phyloP scores from a whole-genome alignment of 257 asterid genomes.

The Salvia hispanica region DNA sequence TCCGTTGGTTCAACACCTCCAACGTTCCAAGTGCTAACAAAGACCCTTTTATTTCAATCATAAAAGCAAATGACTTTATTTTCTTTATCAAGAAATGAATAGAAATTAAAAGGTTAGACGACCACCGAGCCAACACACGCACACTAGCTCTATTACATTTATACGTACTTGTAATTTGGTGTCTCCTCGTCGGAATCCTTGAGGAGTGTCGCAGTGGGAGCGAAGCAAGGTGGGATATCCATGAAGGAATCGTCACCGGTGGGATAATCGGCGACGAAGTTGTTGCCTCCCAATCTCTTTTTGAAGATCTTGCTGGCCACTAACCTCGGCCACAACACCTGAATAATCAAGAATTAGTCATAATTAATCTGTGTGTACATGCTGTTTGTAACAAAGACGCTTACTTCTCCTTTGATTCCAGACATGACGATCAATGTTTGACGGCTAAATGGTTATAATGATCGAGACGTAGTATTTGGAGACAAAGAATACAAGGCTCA shows the following conservation, averaged over 20 bases:
- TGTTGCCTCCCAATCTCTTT: constrained; percentile 49
- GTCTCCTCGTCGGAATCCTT: constrained; percentile 23
- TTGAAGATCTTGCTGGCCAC: constrained; percentile 59
- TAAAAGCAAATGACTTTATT: neutral
- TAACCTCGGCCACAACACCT: constrained; percentile 71
- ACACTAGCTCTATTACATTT: too few relatives aligned
- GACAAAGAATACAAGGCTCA: constrained; percentile 12
- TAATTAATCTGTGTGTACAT: neutral
- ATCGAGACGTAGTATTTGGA: neutral
- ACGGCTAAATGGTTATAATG: neutral
- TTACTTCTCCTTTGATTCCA: constrained; percentile 48
- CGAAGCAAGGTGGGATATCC: constrained; percentile 31
- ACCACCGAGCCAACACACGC: too few relatives aligned
- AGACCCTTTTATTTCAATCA: constrained; percentile 4
- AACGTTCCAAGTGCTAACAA: constrained; percentile 38
- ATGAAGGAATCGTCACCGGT: constrained; percentile 11
- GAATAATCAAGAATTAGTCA: neutral
- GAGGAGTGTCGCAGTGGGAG: constrained; percentile 27
- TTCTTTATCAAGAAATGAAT: too few relatives aligned
- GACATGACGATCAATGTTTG: constrained; percentile 32
- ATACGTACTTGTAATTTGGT: constrained; percentile 42
- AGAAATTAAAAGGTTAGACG: too few relatives aligned
- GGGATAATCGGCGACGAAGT: constrained; percentile 57
- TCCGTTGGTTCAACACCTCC: constrained; percentile 31
- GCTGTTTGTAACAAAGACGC: constrained; percentile 3